Evolutionary conservation across 1,284 basidiomycete species (phyloP), one percentile per base, ranked within the genome.

Genomic region (Malassezia psittaci): DNA sequence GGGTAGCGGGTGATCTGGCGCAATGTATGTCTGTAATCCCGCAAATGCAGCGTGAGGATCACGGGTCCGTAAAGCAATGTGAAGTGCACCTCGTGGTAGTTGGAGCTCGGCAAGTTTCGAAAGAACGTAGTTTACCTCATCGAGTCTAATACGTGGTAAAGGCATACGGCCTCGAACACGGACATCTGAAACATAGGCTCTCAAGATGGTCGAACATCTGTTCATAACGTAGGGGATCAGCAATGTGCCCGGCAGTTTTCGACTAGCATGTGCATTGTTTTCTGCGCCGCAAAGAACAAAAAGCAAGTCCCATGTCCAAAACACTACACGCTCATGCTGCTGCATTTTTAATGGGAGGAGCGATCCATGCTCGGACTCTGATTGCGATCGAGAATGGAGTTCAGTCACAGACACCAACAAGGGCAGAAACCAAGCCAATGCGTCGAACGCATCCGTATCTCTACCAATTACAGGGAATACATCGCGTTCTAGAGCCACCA

Each of bases 241-340:
- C 40, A 89, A 80, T 4, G 87, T 85, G 3, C 90, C 78, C 18
- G 87, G 79, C 65, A 79, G 79, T 24, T 85, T 78, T 9, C 75
- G 63, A 56, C 83, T 81, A 59, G 36, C 15, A 15, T 18, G 80
- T 81, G 0, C 78, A 77, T 62, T 21, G 42, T 12, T 39, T 15
- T 44, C 34, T 4, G 41, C 78, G 0, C 84, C 84, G 65, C 86
- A 89, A 21, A 87, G 79, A 60, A 86, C 74, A 73, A 94, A 90
- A 15, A 96, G 75, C 21, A 93, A 76, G 67, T 94, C 89, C 59
- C 96, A 86, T 64, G 87, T 90, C 90, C 90, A 96, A 76, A 90
- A 94, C 8, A 86, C 85, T 68, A 90, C 89, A 9, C 85, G 79
- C 75, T 96, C 90, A 3, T 45, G n/a, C 1, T 18, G 6, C 1